A percentile compares a stretch with the other conserved stretches of the same genome.
Evolutionary conservation across 2,329 filamentous ascomycete species (phyloP).

Genomic region (Aspergillus pseudonomiae): DNA sequence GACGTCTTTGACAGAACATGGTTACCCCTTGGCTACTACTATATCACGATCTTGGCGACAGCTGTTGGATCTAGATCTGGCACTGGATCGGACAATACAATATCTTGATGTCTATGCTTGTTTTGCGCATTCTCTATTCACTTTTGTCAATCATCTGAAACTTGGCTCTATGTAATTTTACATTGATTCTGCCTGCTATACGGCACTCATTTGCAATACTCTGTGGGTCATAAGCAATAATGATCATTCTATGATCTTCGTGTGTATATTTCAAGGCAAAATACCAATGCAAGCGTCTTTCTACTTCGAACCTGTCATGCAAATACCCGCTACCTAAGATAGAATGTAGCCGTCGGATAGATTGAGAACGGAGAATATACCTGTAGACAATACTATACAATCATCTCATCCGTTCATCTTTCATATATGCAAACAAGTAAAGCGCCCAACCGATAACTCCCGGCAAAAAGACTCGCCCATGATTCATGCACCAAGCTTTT

Average conservation of each 20-base stretch:
- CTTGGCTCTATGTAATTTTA: not conserved
- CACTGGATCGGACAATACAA: no score
- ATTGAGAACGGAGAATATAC: no score
- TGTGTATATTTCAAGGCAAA: no score
- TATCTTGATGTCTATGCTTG: not conserved
- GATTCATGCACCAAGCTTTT: constrained; percentile 3
- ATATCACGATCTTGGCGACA: not conserved
- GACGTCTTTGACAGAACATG: not conserved
- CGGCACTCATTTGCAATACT: not conserved
- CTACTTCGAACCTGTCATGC: no score
- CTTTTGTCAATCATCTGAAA: not conserved
- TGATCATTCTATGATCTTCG: not conserved
- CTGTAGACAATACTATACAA: not conserved
- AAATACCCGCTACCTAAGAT: no score
- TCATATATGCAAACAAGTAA: not conserved
- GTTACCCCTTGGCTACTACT: not conserved
- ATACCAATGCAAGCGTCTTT: no score
- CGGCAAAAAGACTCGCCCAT: not conserved
- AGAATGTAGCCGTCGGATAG: no score
- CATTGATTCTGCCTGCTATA: not conserved
- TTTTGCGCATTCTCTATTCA: not conserved
- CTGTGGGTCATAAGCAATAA: not conserved
- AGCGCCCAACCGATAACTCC: not conserved
- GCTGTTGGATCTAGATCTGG: not conserved
- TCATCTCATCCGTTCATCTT: not conserved